A percentile compares a stretch with the other conserved stretches of the same genome.
These are phyloP conservation scores for Candida jianshihensis DNA, from an alignment of 805 yeast species.

Conservation along the genomic window DNA sequence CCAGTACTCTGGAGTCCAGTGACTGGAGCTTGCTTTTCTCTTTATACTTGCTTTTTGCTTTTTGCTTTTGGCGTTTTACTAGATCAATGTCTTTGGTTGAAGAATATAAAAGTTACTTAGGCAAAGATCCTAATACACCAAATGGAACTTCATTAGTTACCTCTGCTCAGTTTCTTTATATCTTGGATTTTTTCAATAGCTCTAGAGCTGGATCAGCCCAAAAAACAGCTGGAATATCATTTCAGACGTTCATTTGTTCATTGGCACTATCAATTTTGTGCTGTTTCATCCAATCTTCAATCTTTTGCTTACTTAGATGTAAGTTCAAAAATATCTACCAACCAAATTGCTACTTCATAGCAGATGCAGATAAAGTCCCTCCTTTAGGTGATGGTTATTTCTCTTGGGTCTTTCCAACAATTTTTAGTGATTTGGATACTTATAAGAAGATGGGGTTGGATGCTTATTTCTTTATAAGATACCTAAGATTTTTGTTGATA, in stretches of 20 bases:
- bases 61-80: no score
- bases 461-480: constrained; percentile 67
- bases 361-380: constrained; percentile 30
- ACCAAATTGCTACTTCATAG: constrained; percentile 40
- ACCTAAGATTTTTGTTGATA: constrained; percentile 41
- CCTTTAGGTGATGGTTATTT: constrained; percentile 38
- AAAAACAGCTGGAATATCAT: constrained; percentile 47
- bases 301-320: constrained; percentile 32
- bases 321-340: constrained; percentile 42
- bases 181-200: constrained; percentile 38
- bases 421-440: constrained; percentile 32
- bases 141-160: constrained; percentile 12
- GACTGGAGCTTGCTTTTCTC: no score
- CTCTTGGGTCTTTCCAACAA: constrained; percentile 47
- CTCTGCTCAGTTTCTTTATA: constrained; percentile 16
- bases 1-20: no score
- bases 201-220: constrained; percentile 57
- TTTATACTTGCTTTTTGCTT: no score
- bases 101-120: neutral
- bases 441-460: constrained; percentile 59
- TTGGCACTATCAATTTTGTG: constrained; percentile 45
- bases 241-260: constrained; percentile 49
- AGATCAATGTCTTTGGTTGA: no score
- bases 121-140: neutral
- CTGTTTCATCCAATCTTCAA: constrained; percentile 44